Evolutionary conservation across 805 yeast genomes (phyloP).

Genomic region (Zygotorulaspora sp.): DNA sequence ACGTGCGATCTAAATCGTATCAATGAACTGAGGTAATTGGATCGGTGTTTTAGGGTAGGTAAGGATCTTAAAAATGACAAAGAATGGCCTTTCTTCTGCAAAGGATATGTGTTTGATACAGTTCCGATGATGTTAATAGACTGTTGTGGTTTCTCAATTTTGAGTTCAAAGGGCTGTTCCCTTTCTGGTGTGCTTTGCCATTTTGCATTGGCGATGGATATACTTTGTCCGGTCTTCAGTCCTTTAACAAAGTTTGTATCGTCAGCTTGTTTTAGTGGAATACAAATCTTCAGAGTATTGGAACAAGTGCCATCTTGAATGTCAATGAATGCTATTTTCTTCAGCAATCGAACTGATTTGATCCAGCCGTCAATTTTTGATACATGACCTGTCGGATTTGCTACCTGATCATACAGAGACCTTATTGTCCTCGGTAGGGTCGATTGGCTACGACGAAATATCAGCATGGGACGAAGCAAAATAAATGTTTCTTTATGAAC

Average conservation of each 20-base stretch:
- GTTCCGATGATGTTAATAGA: constrained; percentile 52
- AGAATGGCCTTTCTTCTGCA: constrained; percentile 75
- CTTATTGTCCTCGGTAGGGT: constrained; percentile 8
- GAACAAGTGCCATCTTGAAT: constrained; percentile 71
- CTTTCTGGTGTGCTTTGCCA: constrained; percentile 29
- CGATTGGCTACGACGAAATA: constrained; percentile 4
- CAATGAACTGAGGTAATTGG: constrained; percentile 58
- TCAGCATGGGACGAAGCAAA: neutral
- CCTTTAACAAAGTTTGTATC: constrained; percentile 29
- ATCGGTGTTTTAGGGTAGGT: constrained; percentile 77
- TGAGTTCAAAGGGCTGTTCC: constrained; percentile 51
- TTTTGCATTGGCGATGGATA: constrained; percentile 39
- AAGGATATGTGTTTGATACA: constrained; percentile 62
- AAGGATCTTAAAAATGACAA: constrained; percentile 60
- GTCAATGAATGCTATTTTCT: constrained; percentile 76
- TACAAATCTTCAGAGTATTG: constrained; percentile 51
- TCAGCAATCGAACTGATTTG: constrained; percentile 63
- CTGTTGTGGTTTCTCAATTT: constrained; percentile 31
- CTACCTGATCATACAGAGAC: constrained; percentile 7
- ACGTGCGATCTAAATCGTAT: constrained; percentile 69
- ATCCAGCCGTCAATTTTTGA: constrained; percentile 64
- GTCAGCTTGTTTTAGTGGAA: constrained; percentile 33
- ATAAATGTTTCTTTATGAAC: neutral
- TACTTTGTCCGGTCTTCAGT: constrained; percentile 46
- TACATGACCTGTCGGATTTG: constrained; percentile 11